Evolutionary conservation across 2,329 filamentous ascomycete species (phyloP), one percentile per base, ranked within the genome.

Genomic region (Xylaria sp.): DNA sequence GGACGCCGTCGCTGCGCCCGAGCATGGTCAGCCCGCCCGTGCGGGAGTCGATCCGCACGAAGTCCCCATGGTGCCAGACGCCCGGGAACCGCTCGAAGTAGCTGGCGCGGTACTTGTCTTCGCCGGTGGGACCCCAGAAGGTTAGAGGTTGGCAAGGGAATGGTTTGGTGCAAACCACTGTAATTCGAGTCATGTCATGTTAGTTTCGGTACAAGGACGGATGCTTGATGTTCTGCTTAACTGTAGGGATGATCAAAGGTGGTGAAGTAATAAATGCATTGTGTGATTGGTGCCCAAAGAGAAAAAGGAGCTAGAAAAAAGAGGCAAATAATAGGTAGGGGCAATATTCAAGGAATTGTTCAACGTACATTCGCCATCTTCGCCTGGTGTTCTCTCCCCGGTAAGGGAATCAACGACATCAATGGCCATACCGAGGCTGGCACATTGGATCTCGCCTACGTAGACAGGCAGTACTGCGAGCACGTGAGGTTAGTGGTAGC

Each of bases 1-100:
- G 80, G 5, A 98, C 92, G 3, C 95, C 95, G 71, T 99, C 94
- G 54, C 91, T 95, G 25, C 94, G 86, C 2, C 95, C 94, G 0
- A 98, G 84, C 94, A 98, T 98, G 68, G 92, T 83, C 9, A 98
- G 79, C 0, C 93, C 92, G 12, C 92, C 89, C 0, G 92, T 95
- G 15, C 79, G 72, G 0, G 87, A 8, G 21, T 93, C 90, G 7
- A 88, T 83, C 42, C 83, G 81, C 35, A 97, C 87, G 73, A 97
- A 98, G 77, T 99, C 95, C 31, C 94, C 94, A 73, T 99, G 94
- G 73, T 97, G 93, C 95, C 95, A 98, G 14, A 92, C 83, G 1
- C 84, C 79, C 1, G 83, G 79, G 74, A 97, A 98, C 6, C 88
- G 86, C 65, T 95, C 91, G 72, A 99, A 99, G 77, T 99, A 99